These are phyloP conservation scores for Emmonsiellopsis sp. DNA, from an alignment of 2,329 filamentous ascomycete genomes.

Conservation along the genomic window DNA sequence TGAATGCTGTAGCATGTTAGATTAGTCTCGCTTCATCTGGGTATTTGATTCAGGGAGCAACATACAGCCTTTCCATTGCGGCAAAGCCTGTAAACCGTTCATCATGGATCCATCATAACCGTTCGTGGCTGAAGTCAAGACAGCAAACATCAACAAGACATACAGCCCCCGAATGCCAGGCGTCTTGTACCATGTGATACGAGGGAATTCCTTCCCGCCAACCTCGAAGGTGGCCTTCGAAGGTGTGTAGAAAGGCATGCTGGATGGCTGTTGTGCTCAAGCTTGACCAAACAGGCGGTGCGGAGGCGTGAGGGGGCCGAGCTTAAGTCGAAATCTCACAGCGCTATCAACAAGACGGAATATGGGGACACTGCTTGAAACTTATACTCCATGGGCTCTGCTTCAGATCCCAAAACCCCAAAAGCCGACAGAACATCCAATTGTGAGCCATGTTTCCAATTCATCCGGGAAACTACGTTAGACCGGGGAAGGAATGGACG, in stretches of 20 bases:
- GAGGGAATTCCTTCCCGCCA: constrained; percentile 15
- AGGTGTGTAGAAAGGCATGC: background rate
- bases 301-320: no score
- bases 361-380: no score
- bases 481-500: no score
- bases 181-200: constrained; percentile 19
- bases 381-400: no score
- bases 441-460: no score
- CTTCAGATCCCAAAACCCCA: no score
- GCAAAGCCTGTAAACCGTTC: constrained; percentile 40
- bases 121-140: constrained; percentile 29
- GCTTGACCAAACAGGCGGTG: no score
- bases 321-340: no score
- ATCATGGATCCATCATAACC: constrained; percentile 45
- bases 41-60: background rate
- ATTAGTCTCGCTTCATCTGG: background rate
- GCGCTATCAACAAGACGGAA: no score
- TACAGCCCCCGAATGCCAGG: constrained; percentile 17
- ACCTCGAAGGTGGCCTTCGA: constrained; percentile 10
- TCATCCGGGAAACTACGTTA: no score
- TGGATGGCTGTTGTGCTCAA: background rate
- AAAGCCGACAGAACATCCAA: no score
- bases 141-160: constrained; percentile 15
- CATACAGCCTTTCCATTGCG: constrained; percentile 33
- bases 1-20: constrained; percentile 9